A percentile compares a stretch with the other conserved stretches of the same genome.
Conservation (phyloP, 768 basidiomycete species). For the Strobilomyces echinocephalus region DNA sequence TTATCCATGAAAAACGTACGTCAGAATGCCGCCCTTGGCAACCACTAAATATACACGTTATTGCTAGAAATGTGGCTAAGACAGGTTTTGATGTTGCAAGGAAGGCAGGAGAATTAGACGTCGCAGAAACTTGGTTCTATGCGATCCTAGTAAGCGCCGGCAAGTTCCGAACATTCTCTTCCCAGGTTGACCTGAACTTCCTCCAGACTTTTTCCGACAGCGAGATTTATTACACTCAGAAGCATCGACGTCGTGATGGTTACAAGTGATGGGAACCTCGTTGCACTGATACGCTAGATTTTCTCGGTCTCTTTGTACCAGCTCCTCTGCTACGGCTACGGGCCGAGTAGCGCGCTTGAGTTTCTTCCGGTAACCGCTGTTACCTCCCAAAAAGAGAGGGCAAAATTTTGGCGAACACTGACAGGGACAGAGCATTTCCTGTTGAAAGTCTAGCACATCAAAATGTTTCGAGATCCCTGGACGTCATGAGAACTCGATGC, state of each 20-base stretch:
- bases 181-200: slow-evolving; percentile 18
- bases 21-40: slow-evolving; percentile 12
- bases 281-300: slow-evolving; percentile 2
- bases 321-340: neutral
- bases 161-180: slow-evolving; percentile 21
- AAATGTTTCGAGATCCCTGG: slow-evolving; percentile 10
- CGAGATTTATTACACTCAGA: slow-evolving; percentile 24
- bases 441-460: slow-evolving; percentile 1
- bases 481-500: slow-evolving; percentile 16
- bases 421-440: neutral
- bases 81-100: slow-evolving; percentile 20
- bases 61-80: slow-evolving; percentile 4
- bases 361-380: neutral
- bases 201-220: slow-evolving; percentile 21
- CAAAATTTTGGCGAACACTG: neutral
- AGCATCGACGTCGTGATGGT: slow-evolving; percentile 26
- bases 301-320: slow-evolving; percentile 3
- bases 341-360: neutral
- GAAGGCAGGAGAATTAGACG: slow-evolving; percentile 18
- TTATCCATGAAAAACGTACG: slow-evolving; percentile 6
- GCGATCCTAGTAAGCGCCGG: slow-evolving; percentile 14
- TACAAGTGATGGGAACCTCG: slow-evolving; percentile 17
- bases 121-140: slow-evolving; percentile 13
- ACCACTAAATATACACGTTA: neutral
- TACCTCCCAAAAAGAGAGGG: neutral